Evolutionary conservation across 2,329 filamentous ascomycete genomes (phyloP), one percentile per base, ranked within the genome.

Genomic region (Alternaria incomplexa): DNA sequence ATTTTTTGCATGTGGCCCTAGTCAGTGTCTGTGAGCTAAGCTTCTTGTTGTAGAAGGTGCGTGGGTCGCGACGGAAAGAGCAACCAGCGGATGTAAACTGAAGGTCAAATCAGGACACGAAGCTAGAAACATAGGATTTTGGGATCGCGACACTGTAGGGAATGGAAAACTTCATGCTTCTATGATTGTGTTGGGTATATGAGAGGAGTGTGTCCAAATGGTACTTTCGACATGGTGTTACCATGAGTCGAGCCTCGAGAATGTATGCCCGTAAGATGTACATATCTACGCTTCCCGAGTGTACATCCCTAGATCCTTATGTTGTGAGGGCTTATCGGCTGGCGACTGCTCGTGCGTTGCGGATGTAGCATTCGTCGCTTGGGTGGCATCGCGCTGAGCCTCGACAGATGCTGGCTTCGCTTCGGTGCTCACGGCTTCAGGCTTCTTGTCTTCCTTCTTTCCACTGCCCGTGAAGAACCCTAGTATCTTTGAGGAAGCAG

Each of bases 401-500:
- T 52, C 20, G 20, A 40, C 20, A 23, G 50, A 48, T 44, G 9
- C 32, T 30, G 58, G 15, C 15, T 65, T 61, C 13, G 56, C 53
- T 15, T 65, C 66, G 7, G 47, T 6, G n/a, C 48, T 61, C 28
- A 63, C 61, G 12, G 62, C 48, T 17, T 71, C 66, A 22, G 46
- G 59, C n/a, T 64, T 68, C 30, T 73, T 75, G 23, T 69, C 68
- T 9, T 60, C 61, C 20, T 55, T 58, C 40, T 73, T 74, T 20
- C 59, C 62, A 28, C 59, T 74, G 40, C 71, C 70, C 45, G 72
- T 77, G 68, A 68, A 76, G 43, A 78, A 74, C 5, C 73, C 71
- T n/a, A 78, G 58, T 44, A 79, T 54, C 57, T 67, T 67, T 23
- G 72, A 65, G n/a, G 70, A 65, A 6, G 62, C 67, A 8, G 73